Conservation (phyloP, 2,329 filamentous ascomycete species). For the Cadophora sp. region DNA sequence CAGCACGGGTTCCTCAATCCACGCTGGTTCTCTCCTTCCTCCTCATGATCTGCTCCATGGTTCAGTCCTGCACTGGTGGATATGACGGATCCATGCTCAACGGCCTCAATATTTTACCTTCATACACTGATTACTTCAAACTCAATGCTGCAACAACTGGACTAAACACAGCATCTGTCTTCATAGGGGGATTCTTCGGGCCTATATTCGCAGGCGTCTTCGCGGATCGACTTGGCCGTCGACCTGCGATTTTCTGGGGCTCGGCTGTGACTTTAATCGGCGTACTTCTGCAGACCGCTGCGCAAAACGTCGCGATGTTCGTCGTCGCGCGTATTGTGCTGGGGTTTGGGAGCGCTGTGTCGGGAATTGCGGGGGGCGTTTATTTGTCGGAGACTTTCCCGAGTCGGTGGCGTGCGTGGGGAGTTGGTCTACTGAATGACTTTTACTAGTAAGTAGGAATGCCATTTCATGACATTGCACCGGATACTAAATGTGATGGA, state of each 20-base stretch:
- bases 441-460: constrained; percentile 42
- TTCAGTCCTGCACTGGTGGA: constrained; percentile 43
- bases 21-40: constrained; percentile 48
- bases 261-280: constrained; percentile 31
- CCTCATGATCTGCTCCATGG: constrained; percentile 52
- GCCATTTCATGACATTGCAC: neutral
- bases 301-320: constrained; percentile 38
- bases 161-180: constrained; percentile 62
- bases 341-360: constrained; percentile 31
- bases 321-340: constrained; percentile 35
- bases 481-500: neutral
- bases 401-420: constrained; percentile 52
- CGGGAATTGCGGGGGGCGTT: constrained; percentile 50
- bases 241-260: constrained; percentile 32
- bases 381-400: constrained; percentile 58
- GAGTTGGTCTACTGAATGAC: constrained; percentile 49
- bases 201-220: constrained; percentile 48
- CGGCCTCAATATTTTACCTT: constrained; percentile 57
- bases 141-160: constrained; percentile 59
- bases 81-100: constrained; percentile 47
- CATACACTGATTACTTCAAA: constrained; percentile 61
- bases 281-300: constrained; percentile 35
- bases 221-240: constrained; percentile 48
- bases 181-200: constrained; percentile 56
- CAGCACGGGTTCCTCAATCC: constrained; percentile 54